Evolutionary conservation across 805 yeast genomes (phyloP), one percentile per base, ranked within the genome.

Genomic region (Candida bentonensis): DNA sequence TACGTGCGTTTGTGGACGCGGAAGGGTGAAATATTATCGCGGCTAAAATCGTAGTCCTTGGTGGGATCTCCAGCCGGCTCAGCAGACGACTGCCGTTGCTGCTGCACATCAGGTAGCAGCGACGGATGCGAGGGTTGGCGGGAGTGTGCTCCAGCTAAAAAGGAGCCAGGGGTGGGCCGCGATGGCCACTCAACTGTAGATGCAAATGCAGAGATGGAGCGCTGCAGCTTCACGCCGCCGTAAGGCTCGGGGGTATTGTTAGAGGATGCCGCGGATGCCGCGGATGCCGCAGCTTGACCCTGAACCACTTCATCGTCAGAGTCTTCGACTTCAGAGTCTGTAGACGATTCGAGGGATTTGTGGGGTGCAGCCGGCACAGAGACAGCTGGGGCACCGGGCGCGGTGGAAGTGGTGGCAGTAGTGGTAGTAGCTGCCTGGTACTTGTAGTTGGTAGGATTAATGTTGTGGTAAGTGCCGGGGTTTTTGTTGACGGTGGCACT

Each of bases 271-370:
- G 7, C 11, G 27, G 27, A 13, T 13, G 27, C 27, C 11, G 13
- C 11, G 27, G 11, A 9, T 13, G 27, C 11, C 27, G 27, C 11
- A 9, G 36, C 20, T 11, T 11, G 7, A 17, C 36, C 13, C 36
- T 30, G 36, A 5, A 30, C 36, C 7, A 30, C 36, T n/a, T 30
- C 36, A 5, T 30, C 36, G 36, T 30, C 36, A n/a, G 36, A 30
- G 36, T 30, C 36, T 9, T 30, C 36, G 20, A 30, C n/a, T 15
- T 30, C 36, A 9, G 36, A 30, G 36, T 30, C 36, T 4, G 36
- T 30, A 17, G 36, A 30, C 7, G 36, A 30, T 17, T 30, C 36
- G 7, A 25, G 13, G 20, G 36, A n/a, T n/a, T 30, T 30, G 20
- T 9, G 13, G 20, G 36, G 36, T 11, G 11, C 17, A 11, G 36